Base-by-base conservation (phyloP, 2,329 filamentous ascomycete species). In the Alternaria triticimaculans region DNA sequence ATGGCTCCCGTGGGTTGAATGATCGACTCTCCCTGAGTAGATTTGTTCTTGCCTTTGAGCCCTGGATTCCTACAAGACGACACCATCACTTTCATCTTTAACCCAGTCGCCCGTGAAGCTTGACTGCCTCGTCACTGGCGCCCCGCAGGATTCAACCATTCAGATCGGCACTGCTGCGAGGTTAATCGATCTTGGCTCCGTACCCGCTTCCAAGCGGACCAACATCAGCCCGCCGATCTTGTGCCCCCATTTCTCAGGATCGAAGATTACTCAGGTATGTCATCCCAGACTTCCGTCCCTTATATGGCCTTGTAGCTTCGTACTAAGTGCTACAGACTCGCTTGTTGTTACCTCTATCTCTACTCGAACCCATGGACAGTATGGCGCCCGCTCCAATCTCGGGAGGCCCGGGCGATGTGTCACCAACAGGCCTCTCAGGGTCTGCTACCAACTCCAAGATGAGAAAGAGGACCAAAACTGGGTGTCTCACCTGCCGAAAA, bases 401-500 rank as follows among this genome's bases (percentile, higher is more conserved):
- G 30, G 67, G 62, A 37, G 72, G 67, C 44, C 62, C 71, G 51
- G 72, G 72, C 55, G 71, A 78, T 58, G 64, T 73, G 53, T 76
- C 77, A 66, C 76, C 77, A 56, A 71, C 73, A 11, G 68, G 55
- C 49, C 46, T 51, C 20, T 58, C 72, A 53, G 68, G 64, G 30
- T 56, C 68, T 46, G 58, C 72, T 37, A 60, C 70, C 23, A 75
- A 72, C 57, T 62, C 74, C 58, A 80, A 80, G 67, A 75, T 79
- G 73, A 76, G 79, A 59, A 82, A 82, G 69, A 76, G 94, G 73
- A 97, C 94, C 55, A 97, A 97, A 82, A 97, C 94, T 3, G 94
- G 94, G 14, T 97, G 94, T 78, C 82, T 97, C 64, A 97, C 96
- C 62, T 99, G 96, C 82, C 91, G 96, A 67, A 95, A 92, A 81